Evolutionary conservation across 768 basidiomycete species (phyloP).

Genomic region (Amanita phalloides): DNA sequence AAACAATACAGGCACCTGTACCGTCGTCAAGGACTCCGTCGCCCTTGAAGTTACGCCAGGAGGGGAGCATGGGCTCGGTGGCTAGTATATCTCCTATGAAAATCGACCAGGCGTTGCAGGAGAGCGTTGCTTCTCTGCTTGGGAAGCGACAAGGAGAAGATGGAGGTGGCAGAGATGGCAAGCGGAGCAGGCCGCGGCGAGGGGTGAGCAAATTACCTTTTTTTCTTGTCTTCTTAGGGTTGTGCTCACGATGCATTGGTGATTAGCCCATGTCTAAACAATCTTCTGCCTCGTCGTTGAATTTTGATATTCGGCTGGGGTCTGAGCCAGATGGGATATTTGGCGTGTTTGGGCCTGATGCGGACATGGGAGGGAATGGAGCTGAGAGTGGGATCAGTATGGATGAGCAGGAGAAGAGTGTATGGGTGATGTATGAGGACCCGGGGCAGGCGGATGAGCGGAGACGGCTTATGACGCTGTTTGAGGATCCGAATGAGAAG

Average conservation of each 20-base stretch:
- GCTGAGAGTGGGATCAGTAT: neutral
- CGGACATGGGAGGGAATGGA: conserved; percentile 5
- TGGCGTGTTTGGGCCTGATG: conserved; percentile 17
- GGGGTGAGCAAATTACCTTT: conserved; percentile 10
- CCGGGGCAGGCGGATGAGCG: conserved; percentile 51
- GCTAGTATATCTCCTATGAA: conserved; percentile 33
- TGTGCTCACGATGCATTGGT: neutral
- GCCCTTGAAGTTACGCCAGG: conserved; percentile 34
- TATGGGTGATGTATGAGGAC: conserved; percentile 60
- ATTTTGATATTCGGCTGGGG: conserved; percentile 9
- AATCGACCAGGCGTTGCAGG: conserved; percentile 46
- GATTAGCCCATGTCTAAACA: conserved; percentile 28
- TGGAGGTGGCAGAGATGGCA: conserved; percentile 19
- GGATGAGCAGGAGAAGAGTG: conserved; percentile 27
- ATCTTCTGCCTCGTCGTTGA: conserved; percentile 19
- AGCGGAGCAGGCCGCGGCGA: conserved; percentile 23
- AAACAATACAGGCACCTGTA: conserved; percentile 19
- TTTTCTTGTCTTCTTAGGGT: neutral
- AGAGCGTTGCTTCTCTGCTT: conserved; percentile 56
- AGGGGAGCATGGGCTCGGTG: conserved; percentile 16
- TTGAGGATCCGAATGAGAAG: conserved; percentile 19
- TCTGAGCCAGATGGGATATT: conserved; percentile 11
- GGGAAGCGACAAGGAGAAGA: conserved; percentile 54
- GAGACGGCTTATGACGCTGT: conserved; percentile 42
- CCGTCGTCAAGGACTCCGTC: conserved; percentile 53